A percentile compares a stretch with the other conserved stretches of the same genome.
These are phyloP conservation scores for Nicotiana attenuata DNA, from an alignment of 257 asterid species.

Conservation along the genomic window DNA sequence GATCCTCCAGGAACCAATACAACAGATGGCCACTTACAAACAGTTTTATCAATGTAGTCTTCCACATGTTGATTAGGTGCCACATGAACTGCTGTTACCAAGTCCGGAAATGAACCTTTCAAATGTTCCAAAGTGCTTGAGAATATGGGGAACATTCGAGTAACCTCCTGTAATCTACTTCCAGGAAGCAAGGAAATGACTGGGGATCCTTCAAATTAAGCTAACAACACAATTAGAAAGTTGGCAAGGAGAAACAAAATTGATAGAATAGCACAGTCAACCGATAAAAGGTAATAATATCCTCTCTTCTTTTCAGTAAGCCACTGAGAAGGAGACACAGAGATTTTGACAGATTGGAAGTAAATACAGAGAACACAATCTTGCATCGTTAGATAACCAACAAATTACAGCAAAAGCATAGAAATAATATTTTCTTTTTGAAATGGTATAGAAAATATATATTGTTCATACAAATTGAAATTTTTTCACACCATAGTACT, in stretches of 20 bases:
- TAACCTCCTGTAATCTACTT: constrained; percentile 93
- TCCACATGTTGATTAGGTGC: constrained; percentile 81
- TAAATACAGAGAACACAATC: not conserved
- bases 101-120: constrained; percentile 35
- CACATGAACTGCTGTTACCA: constrained; percentile 63
- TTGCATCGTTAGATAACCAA: constrained; percentile 1
- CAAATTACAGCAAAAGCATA: constrained; percentile 5
- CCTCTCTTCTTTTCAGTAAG: not conserved
- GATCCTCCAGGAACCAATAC: constrained; percentile 65
- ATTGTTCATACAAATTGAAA: not conserved
- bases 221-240: not conserved
- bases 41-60: constrained; percentile 41
- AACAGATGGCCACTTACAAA: constrained; percentile 56
- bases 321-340: not conserved
- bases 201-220: constrained; percentile 50
- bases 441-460: not conserved
- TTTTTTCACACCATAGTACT: not conserved
- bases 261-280: not conserved
- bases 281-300: not conserved
- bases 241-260: not conserved
- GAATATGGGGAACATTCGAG: constrained; percentile 78
- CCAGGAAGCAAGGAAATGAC: constrained; percentile 85
- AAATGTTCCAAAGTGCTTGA: constrained; percentile 49
- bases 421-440: too few species aligned
- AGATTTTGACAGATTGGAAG: not conserved